phyloP scores from a whole-genome alignment of 2,329 filamentous ascomycete genomes.

The Gremmenia infestans region DNA sequence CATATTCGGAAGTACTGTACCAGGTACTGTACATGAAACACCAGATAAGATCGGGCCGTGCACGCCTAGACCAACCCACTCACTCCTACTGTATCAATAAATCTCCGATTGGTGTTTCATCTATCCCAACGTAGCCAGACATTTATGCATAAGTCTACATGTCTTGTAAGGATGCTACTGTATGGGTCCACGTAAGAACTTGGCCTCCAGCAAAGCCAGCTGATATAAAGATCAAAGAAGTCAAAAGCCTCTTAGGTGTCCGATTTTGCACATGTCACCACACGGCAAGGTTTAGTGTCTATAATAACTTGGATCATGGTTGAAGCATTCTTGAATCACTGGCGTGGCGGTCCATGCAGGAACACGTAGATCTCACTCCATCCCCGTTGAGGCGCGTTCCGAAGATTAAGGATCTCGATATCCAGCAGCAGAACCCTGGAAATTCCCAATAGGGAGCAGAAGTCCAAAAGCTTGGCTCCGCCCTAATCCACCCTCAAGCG shows the following conservation, averaged over 20 bases:
- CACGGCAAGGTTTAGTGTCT: neutral
- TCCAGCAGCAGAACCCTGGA: neutral
- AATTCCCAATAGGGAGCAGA: neutral
- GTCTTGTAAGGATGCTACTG: neutral
- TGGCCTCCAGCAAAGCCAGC: neutral
- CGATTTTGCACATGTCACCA: neutral
- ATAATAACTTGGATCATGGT: neutral
- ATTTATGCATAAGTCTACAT: neutral
- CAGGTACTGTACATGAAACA: too few relatives aligned
- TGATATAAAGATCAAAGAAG: neutral
- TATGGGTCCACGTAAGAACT: neutral
- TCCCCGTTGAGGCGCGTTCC: neutral
- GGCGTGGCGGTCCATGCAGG: neutral
- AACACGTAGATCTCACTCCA: slow-evolving; percentile 8
- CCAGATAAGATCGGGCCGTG: too few relatives aligned
- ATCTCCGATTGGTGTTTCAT: neutral
- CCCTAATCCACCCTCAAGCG: neutral
- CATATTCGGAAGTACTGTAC: too few relatives aligned
- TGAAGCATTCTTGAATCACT: neutral
- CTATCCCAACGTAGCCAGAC: neutral
- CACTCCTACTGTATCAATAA: neutral
- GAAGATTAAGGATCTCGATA: slow-evolving; percentile 5
- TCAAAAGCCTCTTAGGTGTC: neutral
- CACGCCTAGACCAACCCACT: too few relatives aligned
- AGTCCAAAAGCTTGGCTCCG: neutral